A percentile compares a stretch with the other conserved stretches of the same genome.
Evolutionary conservation across 2,329 filamentous ascomycete genomes (phyloP).

Genomic region (Neofusicoccum kwambonambiense): DNA sequence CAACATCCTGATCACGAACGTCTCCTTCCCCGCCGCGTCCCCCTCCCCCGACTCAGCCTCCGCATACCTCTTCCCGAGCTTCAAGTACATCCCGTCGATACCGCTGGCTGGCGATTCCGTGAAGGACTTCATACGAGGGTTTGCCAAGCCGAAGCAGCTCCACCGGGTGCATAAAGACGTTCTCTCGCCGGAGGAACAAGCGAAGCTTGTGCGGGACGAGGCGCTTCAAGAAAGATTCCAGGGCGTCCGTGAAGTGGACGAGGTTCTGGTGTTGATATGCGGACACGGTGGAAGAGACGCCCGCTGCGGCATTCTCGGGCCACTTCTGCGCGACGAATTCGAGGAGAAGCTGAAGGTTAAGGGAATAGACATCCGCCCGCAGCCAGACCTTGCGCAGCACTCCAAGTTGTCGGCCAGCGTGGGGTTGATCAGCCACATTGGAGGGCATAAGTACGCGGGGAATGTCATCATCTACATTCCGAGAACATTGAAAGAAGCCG

Average conservation of each 20-base stretch:
- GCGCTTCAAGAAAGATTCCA: conserved; percentile 47
- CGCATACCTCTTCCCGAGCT: conserved; percentile 77
- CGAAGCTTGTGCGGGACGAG: conserved; percentile 47
- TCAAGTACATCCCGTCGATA: conserved; percentile 74
- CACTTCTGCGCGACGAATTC: conserved; percentile 71
- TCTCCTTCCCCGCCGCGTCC: conserved; percentile 65
- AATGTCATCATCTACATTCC: conserved; percentile 82
- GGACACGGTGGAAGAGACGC: conserved; percentile 80
- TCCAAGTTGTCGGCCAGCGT: conserved; percentile 51
- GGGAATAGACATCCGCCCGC: conserved; percentile 40
- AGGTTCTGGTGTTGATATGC: conserved; percentile 80
- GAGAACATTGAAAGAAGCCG: conserved; percentile 38
- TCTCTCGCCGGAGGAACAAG: conserved; percentile 55
- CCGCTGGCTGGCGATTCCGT: conserved; percentile 61
- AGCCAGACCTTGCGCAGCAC: conserved; percentile 42
- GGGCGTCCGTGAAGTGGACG: conserved; percentile 61
- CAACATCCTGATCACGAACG: conserved; percentile 73
- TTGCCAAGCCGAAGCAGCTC: conserved; percentile 62
- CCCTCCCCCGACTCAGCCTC: conserved; percentile 53
- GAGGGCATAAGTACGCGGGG: conserved; percentile 82
- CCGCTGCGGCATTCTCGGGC: conserved; percentile 79
- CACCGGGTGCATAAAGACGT: conserved; percentile 57
- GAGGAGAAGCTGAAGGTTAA: conserved; percentile 54
- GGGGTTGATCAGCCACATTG: conserved; percentile 74
- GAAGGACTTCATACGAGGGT: conserved; percentile 60